Evolutionary conservation across 1,284 basidiomycete species (phyloP).

Genomic region (Ganoderma lucidum): DNA sequence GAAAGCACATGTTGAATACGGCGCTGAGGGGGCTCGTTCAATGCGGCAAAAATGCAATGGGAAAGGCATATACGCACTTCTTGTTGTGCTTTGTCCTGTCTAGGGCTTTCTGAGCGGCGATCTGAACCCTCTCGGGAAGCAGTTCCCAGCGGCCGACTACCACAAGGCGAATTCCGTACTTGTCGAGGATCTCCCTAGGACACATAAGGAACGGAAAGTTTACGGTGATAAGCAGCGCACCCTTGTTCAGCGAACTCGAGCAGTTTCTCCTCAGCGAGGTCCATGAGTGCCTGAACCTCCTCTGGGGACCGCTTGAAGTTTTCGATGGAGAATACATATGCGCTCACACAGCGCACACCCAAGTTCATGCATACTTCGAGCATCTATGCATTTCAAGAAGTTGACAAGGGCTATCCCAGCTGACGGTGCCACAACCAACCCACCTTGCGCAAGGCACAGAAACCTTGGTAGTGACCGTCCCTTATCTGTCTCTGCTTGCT

Average conservation of each 20-base stretch:
- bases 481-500: conserved; percentile 66
- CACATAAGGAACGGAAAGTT: no score
- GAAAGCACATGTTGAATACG: conserved; percentile 94
- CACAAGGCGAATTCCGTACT: conserved; percentile 87
- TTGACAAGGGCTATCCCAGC: conserved; percentile 22
- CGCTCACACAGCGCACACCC: conserved; percentile 84
- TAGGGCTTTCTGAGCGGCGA: conserved; percentile 80
- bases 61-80: conserved; percentile 52
- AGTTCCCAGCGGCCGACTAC: conserved; percentile 83
- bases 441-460: conserved; percentile 83
- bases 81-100: conserved; percentile 80
- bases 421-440: conserved; percentile 34
- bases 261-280: conserved; percentile 83
- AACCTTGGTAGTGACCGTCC: conserved; percentile 90
- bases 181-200: conserved; percentile 69
- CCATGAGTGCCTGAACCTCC: conserved; percentile 92
- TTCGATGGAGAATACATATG: conserved; percentile 97
- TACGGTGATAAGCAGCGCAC: conserved; percentile 49
- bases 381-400: conserved; percentile 55
- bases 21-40: conserved; percentile 56
- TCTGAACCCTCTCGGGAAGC: conserved; percentile 81
- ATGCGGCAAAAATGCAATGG: neutral
- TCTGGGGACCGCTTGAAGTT: conserved; percentile 92
- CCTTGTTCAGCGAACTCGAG: conserved; percentile 85
- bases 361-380: conserved; percentile 85